Conservation (phyloP, 768 basidiomycete species). For the Serpula lacrymans region DNA sequence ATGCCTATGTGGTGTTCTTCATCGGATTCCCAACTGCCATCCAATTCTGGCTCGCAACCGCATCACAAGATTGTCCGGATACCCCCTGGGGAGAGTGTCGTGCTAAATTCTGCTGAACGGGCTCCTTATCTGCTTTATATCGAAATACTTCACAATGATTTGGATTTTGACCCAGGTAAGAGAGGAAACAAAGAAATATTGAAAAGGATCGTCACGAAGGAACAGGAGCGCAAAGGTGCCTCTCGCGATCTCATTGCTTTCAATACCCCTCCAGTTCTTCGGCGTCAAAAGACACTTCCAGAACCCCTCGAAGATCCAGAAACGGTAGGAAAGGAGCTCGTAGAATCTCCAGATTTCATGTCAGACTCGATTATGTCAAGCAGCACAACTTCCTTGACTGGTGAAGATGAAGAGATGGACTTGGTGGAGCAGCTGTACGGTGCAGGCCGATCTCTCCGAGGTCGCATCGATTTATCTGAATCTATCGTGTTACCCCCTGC, state of each 20-base stretch:
- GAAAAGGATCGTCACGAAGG: conserved; percentile 69
- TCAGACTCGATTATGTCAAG: conserved; percentile 19
- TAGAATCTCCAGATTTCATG: conserved; percentile 17
- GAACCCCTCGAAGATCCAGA: conserved; percentile 26
- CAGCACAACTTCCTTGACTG: conserved; percentile 16
- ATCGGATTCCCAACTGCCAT: conserved; percentile 50
- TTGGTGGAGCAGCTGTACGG: conserved; percentile 96
- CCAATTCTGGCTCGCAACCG: conserved; percentile 41
- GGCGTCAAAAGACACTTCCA: conserved; percentile 16
- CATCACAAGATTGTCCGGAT: conserved; percentile 97
- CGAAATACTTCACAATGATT: conserved; percentile 85
- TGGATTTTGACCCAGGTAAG: conserved; percentile 87
- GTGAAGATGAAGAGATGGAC: conserved; percentile 87
- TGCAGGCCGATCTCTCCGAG: conserved; percentile 65
- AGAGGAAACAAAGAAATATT: conserved; percentile 84
- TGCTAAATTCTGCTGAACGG: conserved; percentile 95
- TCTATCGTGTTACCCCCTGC: conserved; percentile 77
- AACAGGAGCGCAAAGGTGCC: conserved; percentile 55
- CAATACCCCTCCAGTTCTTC: conserved; percentile 19
- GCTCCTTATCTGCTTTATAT: conserved; percentile 92
- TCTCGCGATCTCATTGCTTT: conserved; percentile 55
- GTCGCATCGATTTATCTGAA: conserved; percentile 77
- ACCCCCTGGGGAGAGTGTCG: conserved; percentile 96
- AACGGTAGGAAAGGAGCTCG: conserved; percentile 26
- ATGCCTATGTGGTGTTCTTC: conserved; percentile 87